Base-by-base conservation (phyloP, 202 grass and related monocot species). In the Eragrostis tef region DNA sequence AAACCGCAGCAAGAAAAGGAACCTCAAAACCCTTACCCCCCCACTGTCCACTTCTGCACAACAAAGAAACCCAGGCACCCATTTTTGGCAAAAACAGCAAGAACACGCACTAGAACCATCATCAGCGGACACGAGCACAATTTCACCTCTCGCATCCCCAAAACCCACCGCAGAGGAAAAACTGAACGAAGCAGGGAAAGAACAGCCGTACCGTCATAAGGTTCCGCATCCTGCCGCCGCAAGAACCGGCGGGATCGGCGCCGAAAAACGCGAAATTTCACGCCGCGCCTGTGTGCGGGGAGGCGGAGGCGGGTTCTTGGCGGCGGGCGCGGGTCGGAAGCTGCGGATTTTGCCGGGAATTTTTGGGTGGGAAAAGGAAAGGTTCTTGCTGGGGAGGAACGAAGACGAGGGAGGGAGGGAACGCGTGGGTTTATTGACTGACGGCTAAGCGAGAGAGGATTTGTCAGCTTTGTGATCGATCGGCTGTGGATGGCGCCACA, bases 131-230 rank as follows among this genome's bases (percentile, higher is more conserved):
- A 3, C 24, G 24, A 14, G 4, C 34, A 27, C 11, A 59, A 11
- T 0, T 77, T 17, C 36, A 41, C 64, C 49, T 20, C 21, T 25
- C 20, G 12, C 71, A 86, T 70, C 25, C 20, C 16, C 68, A 16
- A 31, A 58, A 24, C 54, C 52, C 7, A 20, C 52, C 50, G 6
- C 50, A 7, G 13, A 11, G 5, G 7, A n/a, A n/a, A 60, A 60
- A 60, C 11, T 11, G 25, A 24, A 3, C 22, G 13, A 24, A 22
- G 26, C 50, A 19, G 6, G 11, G 45, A 36, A 52, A 6, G 11
- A 21, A 21, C 46, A 74, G 63, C 13, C 43, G 25, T 69, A 93
- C 91, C 86, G 79, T 77, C n/a, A 93, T 85, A 27, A 93, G 91
- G 77, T 81, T 93, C 45, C 49, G 51, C 91, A 93, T 91, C 79